phyloP scores from a whole-genome alignment of 2,329 filamentous ascomycete species.

The Epichloe sylvatica region DNA sequence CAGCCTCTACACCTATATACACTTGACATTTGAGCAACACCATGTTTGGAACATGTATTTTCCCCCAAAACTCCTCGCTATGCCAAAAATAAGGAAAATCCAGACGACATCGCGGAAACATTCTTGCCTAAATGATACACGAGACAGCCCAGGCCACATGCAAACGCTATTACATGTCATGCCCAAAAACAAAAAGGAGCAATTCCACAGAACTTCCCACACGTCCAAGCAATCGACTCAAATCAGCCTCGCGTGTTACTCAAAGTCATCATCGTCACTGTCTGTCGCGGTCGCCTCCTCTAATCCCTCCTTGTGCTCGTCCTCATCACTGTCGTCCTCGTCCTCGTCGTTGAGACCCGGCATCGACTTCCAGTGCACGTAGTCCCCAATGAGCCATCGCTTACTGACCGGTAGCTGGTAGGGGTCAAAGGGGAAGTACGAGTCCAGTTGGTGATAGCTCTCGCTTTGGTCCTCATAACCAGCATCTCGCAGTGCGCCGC shows the following conservation, averaged over 20 bases:
- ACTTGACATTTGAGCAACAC: neutral
- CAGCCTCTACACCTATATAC: neutral
- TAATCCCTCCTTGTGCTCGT: slow-evolving; percentile 30
- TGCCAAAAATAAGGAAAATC: too few species aligned
- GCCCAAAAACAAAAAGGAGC: slow-evolving; percentile 1
- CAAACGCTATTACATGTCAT: neutral
- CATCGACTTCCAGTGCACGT: slow-evolving; percentile 65
- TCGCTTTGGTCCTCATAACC: slow-evolving; percentile 46
- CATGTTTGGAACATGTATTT: too few species aligned
- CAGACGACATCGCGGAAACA: too few species aligned
- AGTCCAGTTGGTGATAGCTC: slow-evolving; percentile 71
- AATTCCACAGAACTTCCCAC: slow-evolving; percentile 9
- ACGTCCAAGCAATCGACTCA: neutral
- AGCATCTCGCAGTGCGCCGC: slow-evolving; percentile 39
- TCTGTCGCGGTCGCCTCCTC: slow-evolving; percentile 39
- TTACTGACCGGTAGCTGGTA: slow-evolving; percentile 82
- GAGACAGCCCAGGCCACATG: neutral
- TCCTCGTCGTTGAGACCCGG: slow-evolving; percentile 51
- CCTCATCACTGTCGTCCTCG: slow-evolving; percentile 39
- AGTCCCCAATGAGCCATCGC: slow-evolving; percentile 75
- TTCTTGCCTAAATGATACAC: neutral
- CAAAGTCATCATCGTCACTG: slow-evolving; percentile 29
- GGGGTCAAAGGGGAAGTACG: slow-evolving; percentile 95
- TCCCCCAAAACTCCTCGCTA: too few species aligned
- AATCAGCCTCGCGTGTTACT: slow-evolving; percentile 12